These are phyloP conservation scores for Neonectria hederae DNA, from an alignment of 2,329 filamentous ascomycete genomes.

Conservation along the genomic window DNA sequence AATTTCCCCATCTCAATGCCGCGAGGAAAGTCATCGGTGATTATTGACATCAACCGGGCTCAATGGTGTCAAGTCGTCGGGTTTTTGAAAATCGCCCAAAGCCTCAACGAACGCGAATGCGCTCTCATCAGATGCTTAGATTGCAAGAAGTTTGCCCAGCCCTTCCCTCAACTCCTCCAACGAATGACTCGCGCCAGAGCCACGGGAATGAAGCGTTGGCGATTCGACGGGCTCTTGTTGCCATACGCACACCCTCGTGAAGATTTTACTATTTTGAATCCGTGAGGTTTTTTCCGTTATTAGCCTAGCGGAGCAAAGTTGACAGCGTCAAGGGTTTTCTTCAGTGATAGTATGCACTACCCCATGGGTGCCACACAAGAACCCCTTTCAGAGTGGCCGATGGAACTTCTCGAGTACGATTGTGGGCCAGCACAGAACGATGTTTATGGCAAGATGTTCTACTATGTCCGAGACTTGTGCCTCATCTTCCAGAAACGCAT, in stretches of 20 bases:
- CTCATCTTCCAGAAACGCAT: constrained; percentile 34
- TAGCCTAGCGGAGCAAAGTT: background rate
- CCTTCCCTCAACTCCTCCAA: background rate
- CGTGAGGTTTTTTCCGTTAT: constrained; percentile 31
- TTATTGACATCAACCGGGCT: constrained; percentile 5
- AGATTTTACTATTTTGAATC: constrained; percentile 28
- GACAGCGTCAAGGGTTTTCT: constrained; percentile 30
- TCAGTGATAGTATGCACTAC: background rate
- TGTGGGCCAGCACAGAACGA: constrained; percentile 34
- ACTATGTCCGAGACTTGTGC: constrained; percentile 37
- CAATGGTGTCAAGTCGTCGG: constrained; percentile 22
- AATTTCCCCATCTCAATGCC: constrained; percentile 6
- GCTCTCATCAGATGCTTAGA: constrained; percentile 20
- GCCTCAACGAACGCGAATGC: background rate
- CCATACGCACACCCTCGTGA: constrained; percentile 35
- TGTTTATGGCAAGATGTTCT: constrained; percentile 44
- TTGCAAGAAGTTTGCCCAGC: constrained; percentile 12
- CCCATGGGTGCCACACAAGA: constrained; percentile 29
- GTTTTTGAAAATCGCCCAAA: background rate
- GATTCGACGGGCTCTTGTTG: constrained; percentile 35
- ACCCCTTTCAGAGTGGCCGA: constrained; percentile 43
- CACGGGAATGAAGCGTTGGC: constrained; percentile 32
- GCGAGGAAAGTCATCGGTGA: constrained; percentile 1
- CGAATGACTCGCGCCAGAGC: constrained; percentile 33
- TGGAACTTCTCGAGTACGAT: constrained; percentile 35